phyloP scores from a whole-genome alignment of 495 filamentous ascomycete genomes.

The Talaromyces stipitatus region DNA sequence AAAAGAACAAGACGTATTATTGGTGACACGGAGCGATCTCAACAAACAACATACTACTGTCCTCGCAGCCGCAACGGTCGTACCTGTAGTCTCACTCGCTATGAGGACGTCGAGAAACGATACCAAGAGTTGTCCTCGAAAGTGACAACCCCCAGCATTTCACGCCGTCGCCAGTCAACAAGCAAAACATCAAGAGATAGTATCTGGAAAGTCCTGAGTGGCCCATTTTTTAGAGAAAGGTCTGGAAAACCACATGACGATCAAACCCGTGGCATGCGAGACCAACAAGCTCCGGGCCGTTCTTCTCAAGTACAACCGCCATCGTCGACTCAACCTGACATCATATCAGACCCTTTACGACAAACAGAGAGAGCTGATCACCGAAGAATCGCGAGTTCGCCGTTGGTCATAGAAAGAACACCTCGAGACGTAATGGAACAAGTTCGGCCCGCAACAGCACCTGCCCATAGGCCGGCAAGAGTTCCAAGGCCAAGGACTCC shows the following conservation, averaged over 20 bases:
- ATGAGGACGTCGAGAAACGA: neutral
- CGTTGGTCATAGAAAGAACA: neutral
- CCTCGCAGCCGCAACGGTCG: neutral
- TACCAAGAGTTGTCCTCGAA: neutral
- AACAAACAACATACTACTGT: neutral
- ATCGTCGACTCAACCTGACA: neutral
- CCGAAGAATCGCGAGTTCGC: neutral
- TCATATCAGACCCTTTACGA: neutral
- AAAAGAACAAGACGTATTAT: neutral
- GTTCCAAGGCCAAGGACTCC: neutral
- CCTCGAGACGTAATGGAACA: neutral
- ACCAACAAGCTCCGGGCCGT: neutral
- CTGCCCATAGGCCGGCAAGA: neutral
- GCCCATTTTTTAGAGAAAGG: neutral
- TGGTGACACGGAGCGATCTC: neutral
- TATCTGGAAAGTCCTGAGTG: neutral
- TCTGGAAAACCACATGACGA: neutral
- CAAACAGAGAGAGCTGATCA: neutral
- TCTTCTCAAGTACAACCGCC: neutral
- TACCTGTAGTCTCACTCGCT: neutral
- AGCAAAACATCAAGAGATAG: neutral
- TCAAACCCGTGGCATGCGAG: neutral
- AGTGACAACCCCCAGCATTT: constrained; percentile 5
- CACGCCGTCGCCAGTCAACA: constrained; percentile 11
- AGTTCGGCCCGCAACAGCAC: neutral